Base-by-base conservation (phyloP, 83 land plant species). In the Picea abies region DNA sequence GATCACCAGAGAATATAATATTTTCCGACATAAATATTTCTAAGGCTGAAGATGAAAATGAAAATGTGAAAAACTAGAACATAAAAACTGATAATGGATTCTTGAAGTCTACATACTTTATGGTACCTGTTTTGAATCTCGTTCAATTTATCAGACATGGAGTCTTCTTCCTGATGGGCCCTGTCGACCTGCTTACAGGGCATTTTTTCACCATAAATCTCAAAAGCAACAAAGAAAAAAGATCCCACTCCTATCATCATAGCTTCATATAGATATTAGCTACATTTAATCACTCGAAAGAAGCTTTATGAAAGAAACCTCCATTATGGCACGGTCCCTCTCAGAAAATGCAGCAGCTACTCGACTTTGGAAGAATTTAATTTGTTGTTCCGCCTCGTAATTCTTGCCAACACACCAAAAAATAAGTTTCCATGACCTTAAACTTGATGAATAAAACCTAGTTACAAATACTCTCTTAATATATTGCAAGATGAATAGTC, bases 321-420 rank as follows among this genome's bases (percentile, higher is more conserved):
- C 97, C 91, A 96, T 87, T 76, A 92, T 17, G 12, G 95, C 84
- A 65, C 90, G 84, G 83, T 94, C 98, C 77, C 98, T 82, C 76
- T 94, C 98, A 80, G 96, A 82, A 92, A 96, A 91, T 71, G 98
- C 98, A 86, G 95, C 89, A 63, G 97, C 97, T 62, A 96, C 90
- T 83, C 89, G 87, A 78, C 94, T 88, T 85, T 96, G 98, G 82
- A 92, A 94, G 87, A 92, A 96, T 75, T 96, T 96, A 63, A 96
- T 73, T 87, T 96, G 95, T 75, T 94, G 87, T 84, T 96, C 98
- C 35, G 87, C 88, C 85, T 96, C 95, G 69, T 79, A 69, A 64
- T 90, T 96, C 98, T 65, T 96, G 93, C 66, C 60, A 82, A 61
- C 11, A 47, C 32, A 63, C 80, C 64, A 26, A 61, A 58, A 20